A percentile compares a stretch with the other conserved stretches of the same genome.
Evolutionary conservation across 2,329 filamentous ascomycete genomes (phyloP).

Genomic region (Pyricularia pennisetigena): DNA sequence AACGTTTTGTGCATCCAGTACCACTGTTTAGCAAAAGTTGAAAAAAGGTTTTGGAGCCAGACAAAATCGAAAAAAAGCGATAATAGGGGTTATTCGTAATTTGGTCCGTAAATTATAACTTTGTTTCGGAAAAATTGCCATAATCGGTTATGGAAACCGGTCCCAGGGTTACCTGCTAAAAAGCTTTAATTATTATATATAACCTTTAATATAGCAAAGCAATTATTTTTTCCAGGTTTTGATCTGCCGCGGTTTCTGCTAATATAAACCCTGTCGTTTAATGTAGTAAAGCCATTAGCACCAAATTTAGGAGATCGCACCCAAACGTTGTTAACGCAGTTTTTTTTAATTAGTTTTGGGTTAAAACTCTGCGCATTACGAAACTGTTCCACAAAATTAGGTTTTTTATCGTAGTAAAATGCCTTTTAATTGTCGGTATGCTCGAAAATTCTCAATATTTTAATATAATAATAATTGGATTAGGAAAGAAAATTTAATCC

Average conservation of each 20-base stretch:
- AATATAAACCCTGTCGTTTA: not conserved
- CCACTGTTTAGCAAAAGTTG: not conserved
- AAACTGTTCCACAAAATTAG: not conserved
- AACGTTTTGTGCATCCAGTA: not conserved
- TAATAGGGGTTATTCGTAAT: not conserved
- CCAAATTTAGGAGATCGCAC: not conserved
- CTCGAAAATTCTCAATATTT: not conserved
- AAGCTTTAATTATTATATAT: not conserved
- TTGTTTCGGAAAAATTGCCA: not conserved
- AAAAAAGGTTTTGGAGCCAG: not conserved
- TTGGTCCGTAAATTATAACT: not conserved
- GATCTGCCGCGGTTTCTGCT: not conserved
- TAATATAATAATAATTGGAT: too few relatives aligned
- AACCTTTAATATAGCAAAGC: not conserved
- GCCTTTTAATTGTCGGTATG: not conserved
- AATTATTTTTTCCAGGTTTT: not conserved
- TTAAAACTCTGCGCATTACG: not conserved
- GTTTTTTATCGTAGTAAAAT: not conserved
- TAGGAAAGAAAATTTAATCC: not conserved
- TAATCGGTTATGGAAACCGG: not conserved
- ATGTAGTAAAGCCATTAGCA: not conserved
- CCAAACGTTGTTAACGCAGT: not conserved
- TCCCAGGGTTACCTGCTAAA: too few relatives aligned
- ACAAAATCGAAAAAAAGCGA: not conserved
- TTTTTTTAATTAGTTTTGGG: not conserved